These are phyloP conservation scores for Blastobotrys terrestris DNA, from an alignment of 805 yeast species.

Conservation along the genomic window DNA sequence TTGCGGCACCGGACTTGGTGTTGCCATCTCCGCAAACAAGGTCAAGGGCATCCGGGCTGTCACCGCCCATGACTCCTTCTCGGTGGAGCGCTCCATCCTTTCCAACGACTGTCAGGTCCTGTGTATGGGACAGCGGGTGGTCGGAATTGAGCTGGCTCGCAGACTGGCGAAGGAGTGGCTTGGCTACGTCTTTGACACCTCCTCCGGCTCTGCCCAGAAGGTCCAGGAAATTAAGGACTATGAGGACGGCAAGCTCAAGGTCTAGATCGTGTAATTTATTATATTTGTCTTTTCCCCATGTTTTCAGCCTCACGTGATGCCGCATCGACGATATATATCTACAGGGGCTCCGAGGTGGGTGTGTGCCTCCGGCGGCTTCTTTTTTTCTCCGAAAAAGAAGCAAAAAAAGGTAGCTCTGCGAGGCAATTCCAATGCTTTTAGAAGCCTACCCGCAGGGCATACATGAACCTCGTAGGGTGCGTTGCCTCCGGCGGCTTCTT, in stretches of 20 bases:
- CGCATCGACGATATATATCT: no score
- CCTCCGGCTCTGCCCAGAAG: slow-evolving; percentile 38
- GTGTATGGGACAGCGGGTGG: slow-evolving; percentile 45
- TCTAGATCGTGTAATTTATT: background rate
- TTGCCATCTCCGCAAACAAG: slow-evolving; percentile 44
- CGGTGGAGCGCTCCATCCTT: slow-evolving; percentile 41
- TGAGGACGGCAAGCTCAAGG: slow-evolving; percentile 16
- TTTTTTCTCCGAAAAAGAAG: no score
- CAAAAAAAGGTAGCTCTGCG: no score
- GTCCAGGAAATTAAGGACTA: slow-evolving; percentile 32
- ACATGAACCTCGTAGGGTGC: no score
- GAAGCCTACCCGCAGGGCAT: no score
- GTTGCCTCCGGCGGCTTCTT: no score
- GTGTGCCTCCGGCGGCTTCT: no score
- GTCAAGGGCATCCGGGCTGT: slow-evolving; percentile 43
- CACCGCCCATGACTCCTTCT: slow-evolving; percentile 43
- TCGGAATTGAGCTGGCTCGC: slow-evolving; percentile 40
- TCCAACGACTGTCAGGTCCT: slow-evolving; percentile 41
- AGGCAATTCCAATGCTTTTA: no score
- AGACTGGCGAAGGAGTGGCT: slow-evolving; percentile 42
- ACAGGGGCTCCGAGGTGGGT: no score
- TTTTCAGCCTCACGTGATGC: background rate
- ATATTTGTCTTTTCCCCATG: background rate
- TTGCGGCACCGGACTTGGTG: slow-evolving; percentile 47
- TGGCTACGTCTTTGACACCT: slow-evolving; percentile 36